These are phyloP conservation scores for Aureoboletus auriporus DNA, from an alignment of 768 basidiomycete species.

Conservation along the genomic window DNA sequence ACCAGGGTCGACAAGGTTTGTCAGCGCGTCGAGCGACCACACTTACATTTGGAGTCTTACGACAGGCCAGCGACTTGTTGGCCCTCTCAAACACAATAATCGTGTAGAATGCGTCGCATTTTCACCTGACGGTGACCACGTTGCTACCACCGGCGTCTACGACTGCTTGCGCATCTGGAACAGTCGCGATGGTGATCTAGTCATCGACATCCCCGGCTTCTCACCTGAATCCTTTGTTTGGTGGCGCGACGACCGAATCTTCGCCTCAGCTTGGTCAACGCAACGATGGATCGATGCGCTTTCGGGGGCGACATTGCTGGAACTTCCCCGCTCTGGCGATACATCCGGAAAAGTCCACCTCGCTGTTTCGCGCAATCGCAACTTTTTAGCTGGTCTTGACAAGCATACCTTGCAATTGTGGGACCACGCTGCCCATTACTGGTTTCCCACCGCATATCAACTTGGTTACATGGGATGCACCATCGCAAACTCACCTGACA, in stretches of 20 bases:
- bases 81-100: constrained; percentile 8
- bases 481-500: constrained; percentile 10
- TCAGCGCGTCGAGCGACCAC: constrained; percentile 7
- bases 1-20: constrained; percentile 14
- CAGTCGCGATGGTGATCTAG: constrained; percentile 1
- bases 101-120: constrained; percentile 12
- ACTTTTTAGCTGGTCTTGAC: constrained; percentile 3
- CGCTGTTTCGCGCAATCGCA: constrained; percentile 9
- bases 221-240: constrained; percentile 14
- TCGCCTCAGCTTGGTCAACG: constrained; percentile 2
- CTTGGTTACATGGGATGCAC: constrained; percentile 2
- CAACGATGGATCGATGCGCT: constrained; percentile 11
- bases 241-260: constrained; percentile 15
- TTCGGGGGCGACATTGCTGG: constrained; percentile 8
- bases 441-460: neutral
- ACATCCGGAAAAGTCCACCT: neutral
- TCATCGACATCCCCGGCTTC: constrained; percentile 1
- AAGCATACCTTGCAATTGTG: constrained; percentile 4
- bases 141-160: constrained; percentile 7
- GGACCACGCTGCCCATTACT: constrained; percentile 5
- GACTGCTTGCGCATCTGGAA: constrained; percentile 14
- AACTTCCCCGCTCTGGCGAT: constrained; percentile 2
- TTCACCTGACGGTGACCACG: constrained; percentile 11
- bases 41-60: constrained; percentile 9
- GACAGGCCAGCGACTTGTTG: constrained; percentile 10